These are phyloP conservation scores for Podospora australis DNA, from an alignment of 495 filamentous ascomycete genomes.

Conservation along the genomic window DNA sequence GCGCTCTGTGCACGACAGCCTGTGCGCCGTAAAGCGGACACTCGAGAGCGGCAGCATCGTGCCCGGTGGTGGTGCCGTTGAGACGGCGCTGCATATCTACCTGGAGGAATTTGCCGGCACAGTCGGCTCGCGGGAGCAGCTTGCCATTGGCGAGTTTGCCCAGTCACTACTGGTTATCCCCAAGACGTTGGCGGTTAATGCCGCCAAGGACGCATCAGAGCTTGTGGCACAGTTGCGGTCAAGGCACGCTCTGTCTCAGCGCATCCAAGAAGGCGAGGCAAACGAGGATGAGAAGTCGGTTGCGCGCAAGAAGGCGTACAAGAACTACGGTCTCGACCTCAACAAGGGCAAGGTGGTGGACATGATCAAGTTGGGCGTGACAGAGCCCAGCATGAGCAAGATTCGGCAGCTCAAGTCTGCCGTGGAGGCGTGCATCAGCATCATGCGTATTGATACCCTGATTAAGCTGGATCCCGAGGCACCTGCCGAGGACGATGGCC, in stretches of 20 bases:
- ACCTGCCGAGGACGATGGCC: conserved; percentile 68
- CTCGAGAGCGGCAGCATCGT: conserved; percentile 96
- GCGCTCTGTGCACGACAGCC: conserved; percentile 91
- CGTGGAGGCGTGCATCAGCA: conserved; percentile 96
- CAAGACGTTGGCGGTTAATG: conserved; percentile 95
- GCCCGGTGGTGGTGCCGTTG: conserved; percentile 90
- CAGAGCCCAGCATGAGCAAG: conserved; percentile 98
- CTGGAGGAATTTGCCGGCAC: conserved; percentile 99
- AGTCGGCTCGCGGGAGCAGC: conserved; percentile 93
- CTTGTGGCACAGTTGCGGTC: conserved; percentile 93
- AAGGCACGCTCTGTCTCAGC: conserved; percentile 89
- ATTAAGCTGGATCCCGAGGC: conserved; percentile 96
- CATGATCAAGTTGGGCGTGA: conserved; percentile 85
- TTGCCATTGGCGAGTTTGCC: conserved; percentile 96
- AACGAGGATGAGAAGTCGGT: conserved; percentile 81
- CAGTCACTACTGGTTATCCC: conserved; percentile 90
- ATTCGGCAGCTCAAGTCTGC: conserved; percentile 96
- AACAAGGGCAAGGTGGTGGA: conserved; percentile 86
- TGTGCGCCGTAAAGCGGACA: conserved; percentile 94
- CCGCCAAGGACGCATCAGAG: conserved; percentile 90
- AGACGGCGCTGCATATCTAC: conserved; percentile 99
- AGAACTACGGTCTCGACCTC: conserved; percentile 95
- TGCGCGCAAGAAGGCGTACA: conserved; percentile 91
- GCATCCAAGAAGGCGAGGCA: conserved; percentile 71
- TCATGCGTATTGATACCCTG: conserved; percentile 99